A percentile compares a stretch with the other conserved stretches of the same genome.
Evolutionary conservation across 1,139 yeast genomes (phyloP).

Genomic region (Nematodospora anomalae): DNA sequence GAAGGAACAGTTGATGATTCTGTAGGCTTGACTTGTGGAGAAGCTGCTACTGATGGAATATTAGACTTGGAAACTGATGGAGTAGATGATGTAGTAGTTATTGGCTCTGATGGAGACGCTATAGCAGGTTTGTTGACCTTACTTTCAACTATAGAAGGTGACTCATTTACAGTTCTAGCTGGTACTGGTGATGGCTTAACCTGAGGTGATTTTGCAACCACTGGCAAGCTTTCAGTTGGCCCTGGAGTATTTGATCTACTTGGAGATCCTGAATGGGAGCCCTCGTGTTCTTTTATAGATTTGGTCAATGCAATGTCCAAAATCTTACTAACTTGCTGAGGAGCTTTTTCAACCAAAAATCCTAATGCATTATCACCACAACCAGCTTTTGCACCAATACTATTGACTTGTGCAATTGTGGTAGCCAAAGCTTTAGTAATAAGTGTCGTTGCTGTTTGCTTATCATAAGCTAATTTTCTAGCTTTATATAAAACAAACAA

Average conservation of each 20-base stretch:
- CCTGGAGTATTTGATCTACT: conserved; percentile 33
- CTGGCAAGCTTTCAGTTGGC: conserved; percentile 14
- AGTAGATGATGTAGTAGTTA: conserved; percentile 3
- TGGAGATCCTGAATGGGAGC: conserved; percentile 20
- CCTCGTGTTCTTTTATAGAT: conserved; percentile 61
- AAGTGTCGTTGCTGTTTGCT: conserved; percentile 73
- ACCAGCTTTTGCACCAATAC: conserved; percentile 84
- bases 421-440: conserved; percentile 91
- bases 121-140: background rate
- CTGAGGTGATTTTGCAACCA: conserved; percentile 2
- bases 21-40: conserved; percentile 5
- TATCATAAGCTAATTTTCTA: conserved; percentile 62
- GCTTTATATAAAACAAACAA: conserved; percentile 68
- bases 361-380: conserved; percentile 78
- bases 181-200: background rate
- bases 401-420: conserved; percentile 86
- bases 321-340: conserved; percentile 80
- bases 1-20: background rate
- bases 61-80: too few relatives aligned
- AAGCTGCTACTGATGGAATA: too few relatives aligned
- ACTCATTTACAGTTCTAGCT: background rate
- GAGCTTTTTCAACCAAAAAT: conserved; percentile 81
- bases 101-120: conserved; percentile 5
- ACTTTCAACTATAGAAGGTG: background rate
- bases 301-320: conserved; percentile 82